Percentiles rank a stretch among this genome's conserved stretches.
phyloP scores from a whole-genome alignment of 2,329 filamentous ascomycete species.

The Pseudomassariella vexata region DNA sequence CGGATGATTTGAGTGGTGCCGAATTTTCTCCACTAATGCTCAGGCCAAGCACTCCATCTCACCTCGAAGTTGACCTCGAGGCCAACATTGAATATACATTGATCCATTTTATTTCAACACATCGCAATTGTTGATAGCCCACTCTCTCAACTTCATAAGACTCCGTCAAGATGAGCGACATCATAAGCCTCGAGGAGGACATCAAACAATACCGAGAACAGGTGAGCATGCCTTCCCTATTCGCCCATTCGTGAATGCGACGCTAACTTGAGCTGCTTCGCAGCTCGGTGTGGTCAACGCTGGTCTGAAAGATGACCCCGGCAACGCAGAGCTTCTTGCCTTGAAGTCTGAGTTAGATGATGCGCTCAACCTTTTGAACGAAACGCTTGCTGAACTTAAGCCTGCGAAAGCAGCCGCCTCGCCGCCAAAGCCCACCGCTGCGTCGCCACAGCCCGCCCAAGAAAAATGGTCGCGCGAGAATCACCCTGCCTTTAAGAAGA shows the following conservation, averaged over 20 bases:
- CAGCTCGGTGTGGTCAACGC: conserved; percentile 73
- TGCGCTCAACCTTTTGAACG: conserved; percentile 73
- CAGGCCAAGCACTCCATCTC: no score
- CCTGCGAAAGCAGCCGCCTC: conserved; percentile 47
- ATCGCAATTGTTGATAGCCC: no score
- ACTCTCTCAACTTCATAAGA: no score
- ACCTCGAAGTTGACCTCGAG: no score
- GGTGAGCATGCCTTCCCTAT: conserved; percentile 28
- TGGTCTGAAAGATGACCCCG: conserved; percentile 74
- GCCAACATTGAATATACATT: no score
- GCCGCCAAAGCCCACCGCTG: conserved; percentile 31
- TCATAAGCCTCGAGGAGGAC: conserved; percentile 44
- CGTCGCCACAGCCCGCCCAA: conserved; percentile 47
- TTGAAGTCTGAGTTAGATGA: conserved; percentile 77
- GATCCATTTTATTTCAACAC: no score
- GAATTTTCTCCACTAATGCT: no score
- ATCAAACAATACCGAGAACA: conserved; percentile 52
- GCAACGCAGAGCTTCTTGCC: conserved; percentile 69
- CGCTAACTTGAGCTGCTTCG: conserved; percentile 6
- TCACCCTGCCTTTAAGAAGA: conserved; percentile 69
- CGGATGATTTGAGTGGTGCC: no score
- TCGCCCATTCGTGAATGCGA: neutral
- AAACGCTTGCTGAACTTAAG: conserved; percentile 75
- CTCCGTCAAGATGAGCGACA: conserved; percentile 33
- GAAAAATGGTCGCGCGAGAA: conserved; percentile 78